These are phyloP conservation scores for Nannizzia gypsea DNA, from an alignment of 2,329 filamentous ascomycete species.

Conservation along the genomic window DNA sequence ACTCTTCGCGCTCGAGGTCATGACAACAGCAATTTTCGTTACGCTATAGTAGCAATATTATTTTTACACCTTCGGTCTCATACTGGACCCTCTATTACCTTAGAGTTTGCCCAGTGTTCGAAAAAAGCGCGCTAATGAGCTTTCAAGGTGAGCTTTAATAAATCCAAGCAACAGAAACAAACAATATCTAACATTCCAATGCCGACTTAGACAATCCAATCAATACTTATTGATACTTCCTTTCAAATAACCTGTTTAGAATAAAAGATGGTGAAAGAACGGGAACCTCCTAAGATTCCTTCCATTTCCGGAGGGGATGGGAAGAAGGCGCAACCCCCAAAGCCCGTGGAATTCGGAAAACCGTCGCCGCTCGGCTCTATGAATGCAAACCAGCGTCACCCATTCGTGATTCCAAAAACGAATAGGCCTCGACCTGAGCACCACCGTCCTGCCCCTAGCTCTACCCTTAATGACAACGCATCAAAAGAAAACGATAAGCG, in stretches of 20 bases:
- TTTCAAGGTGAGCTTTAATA: no score
- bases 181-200: no score
- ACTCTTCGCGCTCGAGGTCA: background rate
- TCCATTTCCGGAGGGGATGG: conserved; percentile 28
- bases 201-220: no score
- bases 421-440: conserved; percentile 41
- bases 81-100: no score
- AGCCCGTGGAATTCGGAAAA: conserved; percentile 46
- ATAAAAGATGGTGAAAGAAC: conserved; percentile 41
- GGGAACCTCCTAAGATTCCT: conserved; percentile 33
- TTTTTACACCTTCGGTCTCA: background rate
- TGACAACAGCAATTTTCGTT: background rate
- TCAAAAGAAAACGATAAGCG: conserved; percentile 15
- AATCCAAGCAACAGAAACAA: no score
- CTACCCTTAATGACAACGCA: background rate
- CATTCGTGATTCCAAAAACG: conserved; percentile 43
- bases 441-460: conserved; percentile 25
- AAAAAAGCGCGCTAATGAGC: no score
- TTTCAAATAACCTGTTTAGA: no score
- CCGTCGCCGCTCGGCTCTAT: conserved; percentile 42
- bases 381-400: conserved; percentile 24
- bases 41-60: background rate
- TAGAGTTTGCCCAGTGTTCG: no score
- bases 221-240: no score
- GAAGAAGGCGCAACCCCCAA: conserved; percentile 23